Evolutionary conservation across 495 filamentous ascomycete genomes (phyloP), one percentile per base, ranked within the genome.

Genomic region (Penicillium ochrochloron): DNA sequence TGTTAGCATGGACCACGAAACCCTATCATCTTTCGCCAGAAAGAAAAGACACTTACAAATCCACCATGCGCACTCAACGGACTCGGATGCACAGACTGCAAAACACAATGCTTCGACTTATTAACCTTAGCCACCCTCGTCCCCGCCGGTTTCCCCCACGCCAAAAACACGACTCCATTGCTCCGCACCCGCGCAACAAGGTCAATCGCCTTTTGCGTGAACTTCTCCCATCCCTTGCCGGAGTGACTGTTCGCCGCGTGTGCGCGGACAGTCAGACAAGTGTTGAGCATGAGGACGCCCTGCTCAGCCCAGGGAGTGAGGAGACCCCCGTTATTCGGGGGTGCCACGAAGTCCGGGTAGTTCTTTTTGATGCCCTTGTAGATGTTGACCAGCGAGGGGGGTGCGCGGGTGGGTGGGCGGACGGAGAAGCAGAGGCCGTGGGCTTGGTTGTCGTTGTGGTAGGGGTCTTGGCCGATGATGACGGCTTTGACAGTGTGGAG

Each of bases 371-470:
- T 86, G 25, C 84, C 86, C 23, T 77, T 94, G 83, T 94, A 99
- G 75, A 99, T 97, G 80, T 98, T 99, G 60, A 84, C 83, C 14
- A 99, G 85, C 3, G 91, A 94, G 0, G 92, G 93, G 0, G 95
- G 95, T 1, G 93, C 94, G 6, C 85, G 85, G 0, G 92, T 97
- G 0, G 95, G 95, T 0, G 95, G 88, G 0, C 90, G 92, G 57
- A 97, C 93, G 19, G 92, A 96, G 85, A 99, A 99, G 74, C 88
- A 91, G 51, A 99, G 87, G 27, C 95, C 95, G 77, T 97, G 94
- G 37, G 95, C 95, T 84, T 99, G 95, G 79, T 96, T 96, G 77
- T 83, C 68, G 74, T 96, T 95, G 80, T 98, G 95, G 76, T 99
- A 99, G 6, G 95, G 95, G 75, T 99, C 95, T 78, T 99, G 95